Evolutionary conservation across 805 yeast genomes (phyloP).

Genomic region (Candida nonsorbophila): DNA sequence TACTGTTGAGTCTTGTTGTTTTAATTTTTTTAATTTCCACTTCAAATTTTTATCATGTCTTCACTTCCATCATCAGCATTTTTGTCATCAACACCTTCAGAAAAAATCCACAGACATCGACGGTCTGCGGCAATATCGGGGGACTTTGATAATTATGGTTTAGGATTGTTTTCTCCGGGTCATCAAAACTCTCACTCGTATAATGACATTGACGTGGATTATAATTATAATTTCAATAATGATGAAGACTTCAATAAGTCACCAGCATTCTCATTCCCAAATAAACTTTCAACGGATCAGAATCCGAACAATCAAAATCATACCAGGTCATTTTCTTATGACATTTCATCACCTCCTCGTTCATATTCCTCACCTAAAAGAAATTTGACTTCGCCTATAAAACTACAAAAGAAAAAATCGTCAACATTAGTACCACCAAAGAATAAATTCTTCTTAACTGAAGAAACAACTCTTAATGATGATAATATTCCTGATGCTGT

Average conservation of each 20-base stretch:
- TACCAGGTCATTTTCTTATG: background rate
- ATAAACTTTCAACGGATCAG: too few species aligned
- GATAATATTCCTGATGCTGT: slow-evolving; percentile 34
- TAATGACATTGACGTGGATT: slow-evolving; percentile 18
- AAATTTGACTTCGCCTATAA: slow-evolving; percentile 31
- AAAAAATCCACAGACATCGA: slow-evolving; percentile 68
- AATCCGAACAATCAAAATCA: too few species aligned
- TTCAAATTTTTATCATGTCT: slow-evolving; percentile 3
- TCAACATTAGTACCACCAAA: slow-evolving; percentile 7
- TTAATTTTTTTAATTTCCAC: slow-evolving; percentile 1
- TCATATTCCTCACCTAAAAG: slow-evolving; percentile 10
- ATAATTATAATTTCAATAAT: slow-evolving; percentile 27
- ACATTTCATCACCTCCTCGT: slow-evolving; percentile 10
- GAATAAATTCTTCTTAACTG: slow-evolving; percentile 23
- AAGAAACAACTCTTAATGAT: slow-evolving; percentile 19
- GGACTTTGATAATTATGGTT: slow-evolving; percentile 57
- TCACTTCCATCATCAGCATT: slow-evolving; percentile 9
- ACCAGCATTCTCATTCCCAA: slow-evolving; percentile 26
- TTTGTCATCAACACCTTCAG: slow-evolving; percentile 5
- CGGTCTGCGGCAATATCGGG: slow-evolving; percentile 88
- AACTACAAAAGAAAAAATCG: slow-evolving; percentile 14
- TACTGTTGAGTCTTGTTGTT: background rate
- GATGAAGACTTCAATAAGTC: slow-evolving; percentile 28
- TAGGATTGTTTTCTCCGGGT: slow-evolving; percentile 26
- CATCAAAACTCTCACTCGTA: slow-evolving; percentile 1